A percentile compares a stretch with the other conserved stretches of the same genome.
phyloP scores from a whole-genome alignment of 108 stramenopile species.

The Nitzschia sp. region DNA sequence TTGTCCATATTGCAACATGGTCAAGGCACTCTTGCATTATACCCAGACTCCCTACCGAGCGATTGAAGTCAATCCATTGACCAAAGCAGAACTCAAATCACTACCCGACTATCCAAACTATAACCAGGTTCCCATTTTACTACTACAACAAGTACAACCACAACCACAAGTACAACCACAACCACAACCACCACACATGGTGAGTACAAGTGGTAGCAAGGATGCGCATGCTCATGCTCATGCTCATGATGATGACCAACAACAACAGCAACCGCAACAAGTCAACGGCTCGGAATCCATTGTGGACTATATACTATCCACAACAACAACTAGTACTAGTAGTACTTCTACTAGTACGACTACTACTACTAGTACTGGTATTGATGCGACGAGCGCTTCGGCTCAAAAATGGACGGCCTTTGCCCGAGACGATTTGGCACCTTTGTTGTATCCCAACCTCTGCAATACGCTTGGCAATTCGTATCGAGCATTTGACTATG shows the following conservation, averaged over 20 bases:
- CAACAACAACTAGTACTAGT: neutral
- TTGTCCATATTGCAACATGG: constrained; percentile 93
- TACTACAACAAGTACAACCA: no score
- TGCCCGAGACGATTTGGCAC: constrained; percentile 83
- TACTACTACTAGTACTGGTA: neutral
- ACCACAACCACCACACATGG: no score
- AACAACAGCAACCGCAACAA: no score
- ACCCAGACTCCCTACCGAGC: constrained; percentile 47
- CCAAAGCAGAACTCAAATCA: constrained; percentile 83
- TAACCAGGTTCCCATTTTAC: constrained; percentile 87
- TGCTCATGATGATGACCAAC: neutral
- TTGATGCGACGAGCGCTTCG: constrained; percentile 14
- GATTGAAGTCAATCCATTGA: constrained; percentile 93
- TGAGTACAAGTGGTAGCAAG: neutral
- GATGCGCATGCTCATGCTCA: no score
- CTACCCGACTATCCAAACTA: constrained; percentile 53
- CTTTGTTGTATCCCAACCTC: constrained; percentile 89
- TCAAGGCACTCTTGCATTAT: constrained; percentile 74
- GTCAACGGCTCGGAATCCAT: constrained; percentile 42
- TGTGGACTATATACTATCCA: constrained; percentile 5
- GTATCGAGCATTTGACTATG: constrained; percentile 82
- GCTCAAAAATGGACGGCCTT: constrained; percentile 70
- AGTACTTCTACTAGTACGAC: neutral
- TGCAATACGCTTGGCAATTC: constrained; percentile 75
- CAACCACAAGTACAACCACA: no score